Evolutionary conservation across 352 stramenopile genomes (phyloP).

Genomic region (Ochromonadaceae sp.): DNA sequence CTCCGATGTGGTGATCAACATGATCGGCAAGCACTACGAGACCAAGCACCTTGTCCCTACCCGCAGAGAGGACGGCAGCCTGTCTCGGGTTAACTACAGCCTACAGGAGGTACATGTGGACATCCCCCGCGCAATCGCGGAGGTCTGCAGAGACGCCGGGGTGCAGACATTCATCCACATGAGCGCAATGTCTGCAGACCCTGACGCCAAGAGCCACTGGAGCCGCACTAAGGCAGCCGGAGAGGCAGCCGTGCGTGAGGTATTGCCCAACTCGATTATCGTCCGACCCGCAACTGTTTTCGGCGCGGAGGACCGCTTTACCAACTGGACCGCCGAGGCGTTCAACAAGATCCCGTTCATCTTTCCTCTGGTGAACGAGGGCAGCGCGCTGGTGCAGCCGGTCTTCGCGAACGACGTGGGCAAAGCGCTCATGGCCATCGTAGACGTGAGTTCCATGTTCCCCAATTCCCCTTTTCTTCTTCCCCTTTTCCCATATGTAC

Average conservation of each 20-base stretch:
- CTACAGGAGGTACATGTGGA: conserved; percentile 88
- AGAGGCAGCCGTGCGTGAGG: conserved; percentile 49
- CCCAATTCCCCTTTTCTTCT: not conserved
- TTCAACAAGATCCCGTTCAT: conserved; percentile 38
- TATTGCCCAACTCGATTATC: conserved; percentile 84
- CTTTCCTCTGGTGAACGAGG: conserved; percentile 73
- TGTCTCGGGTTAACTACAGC: conserved; percentile 54
- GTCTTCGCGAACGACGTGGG: conserved; percentile 57
- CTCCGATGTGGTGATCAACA: conserved; percentile 88
- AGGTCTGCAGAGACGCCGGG: conserved; percentile 45
- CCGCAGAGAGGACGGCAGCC: conserved; percentile 20
- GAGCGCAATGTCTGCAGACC: conserved; percentile 35
- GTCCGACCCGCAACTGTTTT: conserved; percentile 83
- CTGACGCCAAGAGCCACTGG: conserved; percentile 42
- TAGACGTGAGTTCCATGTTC: conserved; percentile 1
- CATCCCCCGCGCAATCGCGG: conserved; percentile 45
- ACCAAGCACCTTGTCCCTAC: conserved; percentile 80
- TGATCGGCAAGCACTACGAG: conserved; percentile 93
- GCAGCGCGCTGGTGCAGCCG: conserved; percentile 73
- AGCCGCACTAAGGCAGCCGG: conserved; percentile 46
- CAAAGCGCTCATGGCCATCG: conserved; percentile 36
- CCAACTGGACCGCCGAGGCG: conserved; percentile 65
- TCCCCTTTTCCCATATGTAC: not conserved
- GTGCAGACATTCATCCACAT: conserved; percentile 58
- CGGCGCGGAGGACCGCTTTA: conserved; percentile 78